Evolutionary conservation across 2,329 filamentous ascomycete species (phyloP), one percentile per base, ranked within the genome.

Genomic region (Lasiodiplodia sp.): DNA sequence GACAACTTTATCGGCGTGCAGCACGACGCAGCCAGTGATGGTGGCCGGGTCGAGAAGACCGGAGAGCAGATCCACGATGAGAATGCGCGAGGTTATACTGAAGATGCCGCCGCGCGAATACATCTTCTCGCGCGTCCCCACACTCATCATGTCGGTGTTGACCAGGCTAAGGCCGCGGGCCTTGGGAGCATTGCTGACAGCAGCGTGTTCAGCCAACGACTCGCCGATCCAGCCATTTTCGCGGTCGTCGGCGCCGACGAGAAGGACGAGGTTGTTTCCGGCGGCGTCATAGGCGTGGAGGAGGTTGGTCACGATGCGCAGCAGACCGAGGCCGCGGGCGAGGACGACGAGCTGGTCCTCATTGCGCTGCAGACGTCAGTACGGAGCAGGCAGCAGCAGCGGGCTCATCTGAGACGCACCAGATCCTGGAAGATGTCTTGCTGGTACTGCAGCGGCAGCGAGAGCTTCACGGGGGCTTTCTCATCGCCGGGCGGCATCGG

Each of bases 151-250:
- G 78, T 99, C 96, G 7, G 96, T 98, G 79, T 98, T 98, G 78
- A 99, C 94, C 31, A 97, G 87, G 52, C 90, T 95, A 72, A 99
- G 84, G 1, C 96, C 96, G 71, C 94, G 89, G 62, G 94, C 93
- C 75, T 91, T 91, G 18, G 92, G 88, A 21, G 92, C 87, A 81
- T 90, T 90, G 83, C 93, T 97, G 78, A 97, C 89, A 71, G 93
- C 94, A 77, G 94, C 94, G 83, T 98, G 94, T 82, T 99, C 96
- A 28, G 96, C 96, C 77, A 99, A 84, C 37, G 94, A 93, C 83
- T 98, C 96, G 73, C 96, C 96, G 70, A 99, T 94, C 94, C 95
- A 98, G 68, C 91, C 90, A 87, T 97, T 97, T 77, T 99, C 96
- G 69, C 92, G 89, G 40, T 97, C 94, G 70, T 96, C 92, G 44